Percentiles rank a stretch among this genome's conserved stretches.
Evolutionary conservation across 164 flowering plant species (phyloP).

Genomic region (Magnolia kwangsiensis): DNA sequence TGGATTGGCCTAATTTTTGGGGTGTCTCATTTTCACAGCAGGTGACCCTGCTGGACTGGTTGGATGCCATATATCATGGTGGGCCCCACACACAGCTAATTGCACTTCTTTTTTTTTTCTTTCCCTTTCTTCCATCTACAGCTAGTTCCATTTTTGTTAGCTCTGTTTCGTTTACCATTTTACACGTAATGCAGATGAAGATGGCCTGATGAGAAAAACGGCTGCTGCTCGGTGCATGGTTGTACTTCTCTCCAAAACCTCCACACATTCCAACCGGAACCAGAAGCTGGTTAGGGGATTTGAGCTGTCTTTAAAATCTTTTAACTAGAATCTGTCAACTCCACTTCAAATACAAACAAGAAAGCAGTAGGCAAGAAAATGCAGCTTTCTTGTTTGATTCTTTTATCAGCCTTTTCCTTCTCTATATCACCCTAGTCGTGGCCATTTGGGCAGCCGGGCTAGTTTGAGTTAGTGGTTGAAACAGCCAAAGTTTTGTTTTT

Average conservation of each 20-base stretch:
- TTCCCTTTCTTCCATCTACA: no score
- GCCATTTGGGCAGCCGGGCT: background rate
- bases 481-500: background rate
- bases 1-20: no score
- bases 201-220: background rate
- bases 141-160: no score
- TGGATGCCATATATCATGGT: no score
- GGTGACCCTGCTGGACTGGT: no score
- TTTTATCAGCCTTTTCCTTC: background rate
- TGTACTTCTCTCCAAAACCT: background rate
- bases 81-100: no score
- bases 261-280: background rate
- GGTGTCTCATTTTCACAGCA: no score
- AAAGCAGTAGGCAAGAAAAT: slow-evolving; percentile 2
- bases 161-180: no score
- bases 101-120: no score
- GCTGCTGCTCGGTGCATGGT: background rate
- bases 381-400: slow-evolving; percentile 4
- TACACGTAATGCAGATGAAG: background rate
- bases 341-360: background rate
- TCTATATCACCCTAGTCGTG: background rate
- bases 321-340: background rate
- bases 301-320: background rate
- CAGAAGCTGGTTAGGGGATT: background rate
- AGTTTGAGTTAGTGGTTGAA: background rate